Evolutionary conservation across 352 stramenopile species (phyloP).

Genomic region (Pythium pyrilobum): DNA sequence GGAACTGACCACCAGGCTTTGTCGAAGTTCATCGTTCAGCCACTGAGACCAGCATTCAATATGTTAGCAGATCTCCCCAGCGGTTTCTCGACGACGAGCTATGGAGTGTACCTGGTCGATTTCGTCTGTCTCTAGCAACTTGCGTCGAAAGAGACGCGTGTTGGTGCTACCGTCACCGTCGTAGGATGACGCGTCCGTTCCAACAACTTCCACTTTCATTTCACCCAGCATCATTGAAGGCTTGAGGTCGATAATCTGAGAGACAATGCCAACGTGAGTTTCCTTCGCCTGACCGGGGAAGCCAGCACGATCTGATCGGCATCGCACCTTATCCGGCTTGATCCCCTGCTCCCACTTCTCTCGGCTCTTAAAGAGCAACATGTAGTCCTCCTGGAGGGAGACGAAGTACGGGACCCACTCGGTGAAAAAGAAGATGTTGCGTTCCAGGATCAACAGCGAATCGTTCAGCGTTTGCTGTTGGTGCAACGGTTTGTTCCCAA

Average conservation of each 20-base stretch:
- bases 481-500: too few species aligned
- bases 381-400: conserved; percentile 73
- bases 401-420: conserved; percentile 81
- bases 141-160: conserved; percentile 62
- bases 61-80: too few species aligned
- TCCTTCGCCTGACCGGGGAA: too few species aligned
- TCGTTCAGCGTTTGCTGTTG: conserved; percentile 89
- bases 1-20: conserved; percentile 42
- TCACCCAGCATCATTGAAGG: conserved; percentile 69
- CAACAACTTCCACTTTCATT: conserved; percentile 79
- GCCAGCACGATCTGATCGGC: too few species aligned
- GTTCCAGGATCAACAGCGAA: conserved; percentile 69
- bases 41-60: too few species aligned
- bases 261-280: too few species aligned
- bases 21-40: conserved; percentile 64
- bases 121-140: conserved; percentile 67
- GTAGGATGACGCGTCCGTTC: conserved; percentile 15
- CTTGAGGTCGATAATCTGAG: conserved; percentile 74
- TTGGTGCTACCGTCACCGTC: conserved; percentile 25
- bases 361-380: conserved; percentile 72
- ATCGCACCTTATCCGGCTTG: conserved; percentile 65
- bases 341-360: conserved; percentile 82
- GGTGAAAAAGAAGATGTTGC: conserved; percentile 82
- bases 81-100: too few species aligned
- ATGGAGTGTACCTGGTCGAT: conserved; percentile 44